Base-by-base conservation (phyloP, 2,329 filamentous ascomycete genomes). In the Diplodia seriata region DNA sequence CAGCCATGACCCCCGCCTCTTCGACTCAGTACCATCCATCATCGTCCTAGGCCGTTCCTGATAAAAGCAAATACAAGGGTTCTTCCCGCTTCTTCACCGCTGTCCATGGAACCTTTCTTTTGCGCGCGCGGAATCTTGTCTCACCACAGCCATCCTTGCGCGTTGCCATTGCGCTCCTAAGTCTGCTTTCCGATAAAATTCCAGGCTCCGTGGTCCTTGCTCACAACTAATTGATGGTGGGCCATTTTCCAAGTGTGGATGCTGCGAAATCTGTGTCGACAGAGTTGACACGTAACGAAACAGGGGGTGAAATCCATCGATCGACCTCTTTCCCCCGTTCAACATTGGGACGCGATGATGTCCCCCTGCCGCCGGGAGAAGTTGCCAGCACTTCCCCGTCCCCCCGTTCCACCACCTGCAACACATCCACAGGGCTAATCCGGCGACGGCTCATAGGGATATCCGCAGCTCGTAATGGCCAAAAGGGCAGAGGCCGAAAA, bases 61-160 rank as follows among this genome's bases (percentile, higher is more conserved):
- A 33, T 63, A 47, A 38, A 36, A 63, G 47, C 59, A 63, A 47
- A 63, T 63, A 63, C 59, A 63, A 63, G 15, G 36, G 8, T 38
- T 11, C 33, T 36, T 5, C n/a, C 54, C 33, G 8, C 43, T 6
- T 20, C n/a, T 9, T 9, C 18, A 20, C 43, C 20, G 43, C 29
- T 31, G 29, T 31, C 53, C 31, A n/a, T 33, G 18, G 15, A n/a
- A 36, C 12, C 12, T 40, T 56, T 18, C 33, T 26, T 40, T 23
- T 57, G 3, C 36, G 36, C 31, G 8, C n/a, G 40, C 43, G 43
- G 18, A 47, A n/a, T 20, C 43, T 47, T 20, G 43, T 20, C 18
- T 12, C 18, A 20, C n/a, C 43, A 47, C 43, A 47, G n/a, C 3
- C 43, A 47, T 20, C 31, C 53, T 40, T 56, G 33, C 29, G 33